Evolutionary conservation across 2,329 filamentous ascomycete genomes (phyloP).

Genomic region (Aaosphaeria arxii): DNA sequence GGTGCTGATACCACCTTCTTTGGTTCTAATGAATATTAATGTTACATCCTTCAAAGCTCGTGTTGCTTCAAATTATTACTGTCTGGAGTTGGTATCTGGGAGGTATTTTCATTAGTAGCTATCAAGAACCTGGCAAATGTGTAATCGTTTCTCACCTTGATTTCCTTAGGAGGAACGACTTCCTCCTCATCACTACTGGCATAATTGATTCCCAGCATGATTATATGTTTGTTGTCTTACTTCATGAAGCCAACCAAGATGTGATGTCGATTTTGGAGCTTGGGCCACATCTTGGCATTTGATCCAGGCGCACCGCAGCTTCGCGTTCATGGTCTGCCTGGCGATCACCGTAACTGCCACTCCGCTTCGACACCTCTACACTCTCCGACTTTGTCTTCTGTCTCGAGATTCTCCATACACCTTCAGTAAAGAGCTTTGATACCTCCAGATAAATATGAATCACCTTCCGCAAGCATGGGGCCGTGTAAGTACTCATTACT

Average conservation of each 20-base stretch:
- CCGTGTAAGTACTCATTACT: constrained; percentile 48
- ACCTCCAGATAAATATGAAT: constrained; percentile 50
- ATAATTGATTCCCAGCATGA: constrained; percentile 42
- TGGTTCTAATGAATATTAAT: background rate
- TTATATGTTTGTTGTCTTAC: constrained; percentile 2
- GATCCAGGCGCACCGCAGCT: constrained; percentile 7
- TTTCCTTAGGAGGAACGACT: constrained; percentile 21
- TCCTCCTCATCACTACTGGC: constrained; percentile 49
- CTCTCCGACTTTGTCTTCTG: constrained; percentile 16
- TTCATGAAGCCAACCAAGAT: background rate
- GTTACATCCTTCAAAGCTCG: background rate
- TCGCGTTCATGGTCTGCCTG: constrained; percentile 29
- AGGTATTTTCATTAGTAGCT: constrained; percentile 43
- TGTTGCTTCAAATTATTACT: background rate
- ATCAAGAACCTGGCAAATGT: constrained; percentile 31
- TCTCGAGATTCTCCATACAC: constrained; percentile 1
- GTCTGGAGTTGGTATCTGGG: constrained; percentile 7
- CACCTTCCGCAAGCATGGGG: constrained; percentile 66
- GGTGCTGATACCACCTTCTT: background rate
- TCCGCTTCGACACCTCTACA: constrained; percentile 12
- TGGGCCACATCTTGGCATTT: constrained; percentile 19
- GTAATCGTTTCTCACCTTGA: constrained; percentile 36
- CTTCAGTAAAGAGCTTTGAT: background rate
- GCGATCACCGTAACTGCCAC: background rate
- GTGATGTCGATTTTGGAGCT: constrained; percentile 19